Evolutionary conservation across 2,329 filamentous ascomycete species (phyloP), one percentile per base, ranked within the genome.

Genomic region (Microcera coccophila): DNA sequence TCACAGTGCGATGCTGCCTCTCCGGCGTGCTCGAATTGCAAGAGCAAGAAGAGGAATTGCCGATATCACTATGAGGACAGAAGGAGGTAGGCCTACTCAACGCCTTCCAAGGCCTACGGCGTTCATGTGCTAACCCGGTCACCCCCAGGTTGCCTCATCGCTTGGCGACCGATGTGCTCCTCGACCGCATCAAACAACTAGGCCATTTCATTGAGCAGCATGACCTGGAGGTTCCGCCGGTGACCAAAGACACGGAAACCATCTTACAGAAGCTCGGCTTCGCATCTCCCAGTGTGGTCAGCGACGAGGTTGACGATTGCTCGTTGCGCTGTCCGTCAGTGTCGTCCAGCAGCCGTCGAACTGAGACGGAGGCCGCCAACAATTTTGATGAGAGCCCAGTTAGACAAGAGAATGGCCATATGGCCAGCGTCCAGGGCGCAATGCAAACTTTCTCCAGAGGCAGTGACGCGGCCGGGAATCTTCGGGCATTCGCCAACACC

Each of bases 151-250:
- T 53, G 5, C 47, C 48, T 8, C 42, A 45, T 17, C 48, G 50
- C 3, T 43, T 51, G 1, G 50, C 48, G 2, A 47, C 49, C 26
- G 50, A 53, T 21, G 36, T 51, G 4, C 46, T 53, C 19, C 47
- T 46, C 5, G 36, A 41, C 3, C 40, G 48, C 11, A 49, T 52
- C 12, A 44, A 52, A 35, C 45, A 53, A 16, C 42, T 53, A 4
- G 45, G 41, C 29, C 62, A 66, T 18, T 71, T 69, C 21, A 70
- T 71, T n/a, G 48, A 61, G 34, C 64, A 68, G 15, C 57, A 67
- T 49, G 65, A 65, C 3, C 53, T 70, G 3, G 56, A 65, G 21
- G 62, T 64, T 2, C 68, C 68, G 1, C 47, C 52, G 0, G 70
- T 70, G 68, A 26, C 42, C 14, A 41, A 45, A 19, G 49, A 55